These are phyloP conservation scores for Fagopyrum tataricum DNA, from an alignment of 148 eudicot species.

Conservation along the genomic window DNA sequence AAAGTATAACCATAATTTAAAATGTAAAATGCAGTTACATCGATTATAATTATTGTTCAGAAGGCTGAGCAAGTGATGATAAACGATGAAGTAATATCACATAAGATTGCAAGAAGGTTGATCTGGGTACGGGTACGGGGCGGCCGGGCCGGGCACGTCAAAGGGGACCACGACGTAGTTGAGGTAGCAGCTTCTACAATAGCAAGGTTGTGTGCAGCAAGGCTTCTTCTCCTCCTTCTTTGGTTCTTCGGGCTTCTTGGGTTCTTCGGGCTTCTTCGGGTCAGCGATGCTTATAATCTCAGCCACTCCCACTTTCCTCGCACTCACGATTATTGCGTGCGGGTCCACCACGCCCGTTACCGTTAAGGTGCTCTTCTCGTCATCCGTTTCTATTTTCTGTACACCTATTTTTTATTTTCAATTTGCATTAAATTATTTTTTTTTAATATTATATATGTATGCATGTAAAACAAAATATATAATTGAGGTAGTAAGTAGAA, in stretches of 20 bases:
- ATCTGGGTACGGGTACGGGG: background rate
- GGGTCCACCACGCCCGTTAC: background rate
- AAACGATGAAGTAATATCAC: background rate
- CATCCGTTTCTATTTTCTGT: background rate
- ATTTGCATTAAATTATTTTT: too few species aligned
- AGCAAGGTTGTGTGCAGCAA: background rate
- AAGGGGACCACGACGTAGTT: background rate
- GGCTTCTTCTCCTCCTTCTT: background rate
- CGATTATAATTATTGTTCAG: too few species aligned
- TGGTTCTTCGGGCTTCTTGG: background rate
- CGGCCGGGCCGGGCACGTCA: background rate
- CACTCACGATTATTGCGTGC: background rate
- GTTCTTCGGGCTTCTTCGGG: constrained; percentile 1
- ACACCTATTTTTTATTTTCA: background rate
- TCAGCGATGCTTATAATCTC: background rate
- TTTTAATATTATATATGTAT: background rate
- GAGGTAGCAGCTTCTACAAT: background rate
- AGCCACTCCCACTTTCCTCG: background rate
- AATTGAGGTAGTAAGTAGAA: too few species aligned
- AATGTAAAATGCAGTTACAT: too few species aligned
- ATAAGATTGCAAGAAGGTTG: background rate
- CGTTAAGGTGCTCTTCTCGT: background rate
- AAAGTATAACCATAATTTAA: too few species aligned
- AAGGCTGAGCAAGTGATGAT: too few species aligned
- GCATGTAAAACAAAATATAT: background rate